These are phyloP conservation scores for Candida sp. DNA, from an alignment of 1,139 yeast species.

Conservation along the genomic window DNA sequence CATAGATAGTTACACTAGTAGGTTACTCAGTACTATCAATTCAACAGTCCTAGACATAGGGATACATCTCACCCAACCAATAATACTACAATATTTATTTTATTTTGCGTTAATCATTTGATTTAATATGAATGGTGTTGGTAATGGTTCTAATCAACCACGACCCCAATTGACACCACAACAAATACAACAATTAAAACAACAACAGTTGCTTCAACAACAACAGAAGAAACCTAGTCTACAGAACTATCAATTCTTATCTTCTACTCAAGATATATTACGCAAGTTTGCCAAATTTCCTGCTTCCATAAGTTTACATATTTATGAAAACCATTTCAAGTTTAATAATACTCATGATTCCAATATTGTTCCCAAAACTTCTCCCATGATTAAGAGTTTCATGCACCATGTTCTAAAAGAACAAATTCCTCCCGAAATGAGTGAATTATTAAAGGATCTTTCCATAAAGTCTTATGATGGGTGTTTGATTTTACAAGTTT, in stretches of 20 bases:
- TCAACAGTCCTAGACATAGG: no score
- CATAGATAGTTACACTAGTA: no score
- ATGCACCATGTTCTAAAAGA: constrained; percentile 76
- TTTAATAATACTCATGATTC: constrained; percentile 71
- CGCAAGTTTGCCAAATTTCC: constrained; percentile 75
- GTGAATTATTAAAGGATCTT: constrained; percentile 86
- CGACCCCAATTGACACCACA: constrained; percentile 9
- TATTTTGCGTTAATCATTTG: no score
- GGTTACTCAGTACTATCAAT: no score
- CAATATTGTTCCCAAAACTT: constrained; percentile 74
- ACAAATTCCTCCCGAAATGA: constrained; percentile 83
- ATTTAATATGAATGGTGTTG: neutral
- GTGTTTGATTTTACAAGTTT: constrained; percentile 76
- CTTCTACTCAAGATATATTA: constrained; percentile 71
- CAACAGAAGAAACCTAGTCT: constrained; percentile 29
- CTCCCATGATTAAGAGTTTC: constrained; percentile 78
- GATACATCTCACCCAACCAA: no score
- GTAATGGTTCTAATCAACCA: constrained; percentile 1
- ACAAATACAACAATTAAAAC: constrained; percentile 20
- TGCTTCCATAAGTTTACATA: constrained; percentile 84
- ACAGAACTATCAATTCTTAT: constrained; percentile 55
- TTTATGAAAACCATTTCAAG: constrained; percentile 84
- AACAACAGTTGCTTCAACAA: constrained; percentile 29
- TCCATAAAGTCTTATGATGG: constrained; percentile 86
- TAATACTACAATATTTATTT: no score